Conservation (phyloP, 768 basidiomycete genomes). For the Exsudoporus frostii region DNA sequence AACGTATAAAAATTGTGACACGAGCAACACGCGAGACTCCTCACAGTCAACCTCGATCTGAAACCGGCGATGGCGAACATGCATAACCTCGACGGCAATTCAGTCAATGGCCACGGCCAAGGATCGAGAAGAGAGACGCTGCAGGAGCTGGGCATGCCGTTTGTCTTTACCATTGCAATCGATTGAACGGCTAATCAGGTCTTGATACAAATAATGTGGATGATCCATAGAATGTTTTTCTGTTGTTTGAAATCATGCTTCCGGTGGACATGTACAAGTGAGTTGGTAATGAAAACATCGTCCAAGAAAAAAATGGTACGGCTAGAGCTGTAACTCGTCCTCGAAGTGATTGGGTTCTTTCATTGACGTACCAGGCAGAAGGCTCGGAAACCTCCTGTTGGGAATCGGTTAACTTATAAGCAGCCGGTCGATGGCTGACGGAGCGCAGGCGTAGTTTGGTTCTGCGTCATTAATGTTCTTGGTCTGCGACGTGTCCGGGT, state of each 20-base stretch:
- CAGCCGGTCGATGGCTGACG: not conserved
- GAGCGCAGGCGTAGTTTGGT: not conserved
- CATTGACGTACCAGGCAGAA: slow-evolving; percentile 6
- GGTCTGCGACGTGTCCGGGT: not conserved
- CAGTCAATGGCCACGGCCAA: slow-evolving; percentile 14
- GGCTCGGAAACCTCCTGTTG: not conserved
- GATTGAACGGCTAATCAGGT: slow-evolving; percentile 71
- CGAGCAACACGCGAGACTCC: slow-evolving; percentile 13
- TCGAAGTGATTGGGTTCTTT: not conserved
- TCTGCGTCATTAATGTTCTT: not conserved
- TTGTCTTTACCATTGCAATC: slow-evolving; percentile 39
- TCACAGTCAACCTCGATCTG: slow-evolving; percentile 44
- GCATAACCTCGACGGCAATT: slow-evolving; percentile 24
- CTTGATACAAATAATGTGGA: slow-evolving; percentile 40
- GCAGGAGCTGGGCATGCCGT: slow-evolving; percentile 73
- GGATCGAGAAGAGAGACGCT: slow-evolving; percentile 47
- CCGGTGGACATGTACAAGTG: not conserved
- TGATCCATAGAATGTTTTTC: not conserved
- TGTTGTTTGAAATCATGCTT: not conserved
- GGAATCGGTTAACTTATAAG: not conserved
- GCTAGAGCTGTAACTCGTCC: not conserved
- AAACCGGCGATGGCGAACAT: slow-evolving; percentile 29
- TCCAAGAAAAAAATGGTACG: not conserved
- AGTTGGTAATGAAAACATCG: not conserved
- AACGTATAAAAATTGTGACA: slow-evolving; percentile 28